Evolutionary conservation across 1,284 basidiomycete genomes (phyloP), one percentile per base, ranked within the genome.

Genomic region (Austroboletus niveus): DNA sequence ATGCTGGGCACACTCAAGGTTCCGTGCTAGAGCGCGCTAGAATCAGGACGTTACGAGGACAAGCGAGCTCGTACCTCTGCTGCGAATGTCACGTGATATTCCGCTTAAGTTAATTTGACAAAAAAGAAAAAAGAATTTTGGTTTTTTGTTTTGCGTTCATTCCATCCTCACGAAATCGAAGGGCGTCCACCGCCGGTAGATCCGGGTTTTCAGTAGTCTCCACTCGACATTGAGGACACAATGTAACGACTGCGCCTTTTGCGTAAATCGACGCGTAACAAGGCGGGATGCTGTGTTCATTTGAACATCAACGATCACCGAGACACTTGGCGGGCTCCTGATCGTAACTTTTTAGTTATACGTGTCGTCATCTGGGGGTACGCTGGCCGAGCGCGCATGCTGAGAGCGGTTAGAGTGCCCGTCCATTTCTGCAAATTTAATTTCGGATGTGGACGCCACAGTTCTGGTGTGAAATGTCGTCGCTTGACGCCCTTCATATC

Each of bases 381-480:
- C 12, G 10, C 39, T 41, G 12, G 8, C 29, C 38, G 15, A 17
- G 36, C 36, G 20, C 20, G 38, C 17, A 5, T 15, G 36, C 24
- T 41, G 22, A 41, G 40, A 41, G 40, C n/a, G 40, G 40, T 41
- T 41, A 41, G 40, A 12, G 24, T 47, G 42, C 41, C 20, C 6
- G 49, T 55, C 48, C 56, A 54, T 60, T 57, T 40, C 30, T 32
- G 17, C 20, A 22, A 39, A 45, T 36, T 35, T 47, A 49, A 54
- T 51, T 41, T 63, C 53, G 48, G 36, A 48, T 52, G 30, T 24
- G 31, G 27, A 40, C 57, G 61, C 61, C 61, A 59, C 61, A 11
- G 24, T 51, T 56, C 48, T 50, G 15, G 12, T 39, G 35, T 24
- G 17, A 50, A 42, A 56, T 29, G 29, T 30, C 27, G 4, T 47